Percentiles rank a stretch among this genome's conserved stretches.
These are phyloP conservation scores for Papiliotrema laurentii DNA, from an alignment of 1,284 basidiomycete genomes.

Conservation along the genomic window DNA sequence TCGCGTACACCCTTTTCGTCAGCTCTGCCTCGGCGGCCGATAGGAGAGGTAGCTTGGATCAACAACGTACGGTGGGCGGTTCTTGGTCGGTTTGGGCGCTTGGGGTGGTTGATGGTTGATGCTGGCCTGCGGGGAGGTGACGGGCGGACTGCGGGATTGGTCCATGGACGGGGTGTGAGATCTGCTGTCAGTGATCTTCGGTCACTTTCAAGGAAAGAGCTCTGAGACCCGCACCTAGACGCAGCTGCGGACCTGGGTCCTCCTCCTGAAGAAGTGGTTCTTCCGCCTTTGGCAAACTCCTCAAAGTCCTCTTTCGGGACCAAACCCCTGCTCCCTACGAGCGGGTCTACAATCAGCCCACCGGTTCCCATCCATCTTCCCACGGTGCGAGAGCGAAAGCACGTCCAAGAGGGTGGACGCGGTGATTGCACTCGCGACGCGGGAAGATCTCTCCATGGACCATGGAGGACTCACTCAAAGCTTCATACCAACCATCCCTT, in stretches of 20 bases:
- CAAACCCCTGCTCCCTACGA: constrained; percentile 83
- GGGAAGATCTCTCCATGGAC: too few relatives aligned
- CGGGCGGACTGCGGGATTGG: neutral
- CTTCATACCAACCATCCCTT: constrained; percentile 67
- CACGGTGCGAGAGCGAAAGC: neutral
- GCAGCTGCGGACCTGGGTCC: neutral
- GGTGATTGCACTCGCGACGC: too few relatives aligned
- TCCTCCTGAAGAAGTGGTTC: constrained; percentile 9
- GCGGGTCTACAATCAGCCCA: constrained; percentile 56
- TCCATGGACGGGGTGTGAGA: neutral
- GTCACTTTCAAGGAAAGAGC: neutral
- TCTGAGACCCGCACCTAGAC: constrained; percentile 16
- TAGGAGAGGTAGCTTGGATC: too few relatives aligned
- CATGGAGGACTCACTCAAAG: constrained; percentile 56
- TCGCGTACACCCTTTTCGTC: constrained; percentile 60
- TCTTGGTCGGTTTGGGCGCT: neutral
- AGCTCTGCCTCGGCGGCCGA: neutral
- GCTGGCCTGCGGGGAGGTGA: neutral
- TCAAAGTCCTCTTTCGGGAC: constrained; percentile 85
- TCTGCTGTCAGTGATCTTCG: neutral
- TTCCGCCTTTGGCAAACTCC: constrained; percentile 70
- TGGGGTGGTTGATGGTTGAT: neutral
- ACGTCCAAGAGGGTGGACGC: too few relatives aligned
- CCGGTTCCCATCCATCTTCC: neutral
- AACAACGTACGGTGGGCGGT: neutral